Evolutionary conservation across 2,329 filamentous ascomycete species (phyloP).

Genomic region (Aspergillus carbonarius): DNA sequence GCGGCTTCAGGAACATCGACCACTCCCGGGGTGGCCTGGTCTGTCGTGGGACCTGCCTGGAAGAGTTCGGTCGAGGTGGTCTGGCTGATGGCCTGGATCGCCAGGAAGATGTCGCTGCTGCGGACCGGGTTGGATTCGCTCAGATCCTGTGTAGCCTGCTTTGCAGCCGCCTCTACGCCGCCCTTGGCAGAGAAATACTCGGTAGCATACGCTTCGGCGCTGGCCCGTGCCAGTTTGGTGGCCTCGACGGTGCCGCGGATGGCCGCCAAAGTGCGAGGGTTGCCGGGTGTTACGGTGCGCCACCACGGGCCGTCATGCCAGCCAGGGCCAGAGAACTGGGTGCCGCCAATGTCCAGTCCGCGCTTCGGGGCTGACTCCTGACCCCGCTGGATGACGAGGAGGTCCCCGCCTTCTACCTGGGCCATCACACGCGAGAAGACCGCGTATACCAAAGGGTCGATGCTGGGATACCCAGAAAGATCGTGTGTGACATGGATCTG

Average conservation of each 20-base stretch:
- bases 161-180: conserved; percentile 76
- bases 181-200: conserved; percentile 81
- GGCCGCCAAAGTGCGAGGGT: conserved; percentile 72
- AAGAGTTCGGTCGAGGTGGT: conserved; percentile 68
- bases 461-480: conserved; percentile 86
- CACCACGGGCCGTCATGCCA: conserved; percentile 98
- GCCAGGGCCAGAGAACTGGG: conserved; percentile 45
- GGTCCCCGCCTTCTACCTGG: conserved; percentile 96
- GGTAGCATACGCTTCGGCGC: conserved; percentile 79
- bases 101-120: conserved; percentile 90
- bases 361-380: conserved; percentile 75
- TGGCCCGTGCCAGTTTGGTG: conserved; percentile 85
- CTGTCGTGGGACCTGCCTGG: conserved; percentile 51
- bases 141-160: conserved; percentile 73
- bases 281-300: conserved; percentile 59
- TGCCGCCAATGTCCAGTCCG: conserved; percentile 47
- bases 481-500: conserved; percentile 98
- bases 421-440: conserved; percentile 96
- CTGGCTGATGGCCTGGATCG: conserved; percentile 82
- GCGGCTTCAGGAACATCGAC: conserved; percentile 38
- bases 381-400: conserved; percentile 90
- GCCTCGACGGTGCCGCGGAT: conserved; percentile 81
- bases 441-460: conserved; percentile 87
- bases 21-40: conserved; percentile 33
- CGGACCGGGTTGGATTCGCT: conserved; percentile 86